Conservation (phyloP, 2,329 filamentous ascomycete species). For the Ophiosphaerella narmari region DNA sequence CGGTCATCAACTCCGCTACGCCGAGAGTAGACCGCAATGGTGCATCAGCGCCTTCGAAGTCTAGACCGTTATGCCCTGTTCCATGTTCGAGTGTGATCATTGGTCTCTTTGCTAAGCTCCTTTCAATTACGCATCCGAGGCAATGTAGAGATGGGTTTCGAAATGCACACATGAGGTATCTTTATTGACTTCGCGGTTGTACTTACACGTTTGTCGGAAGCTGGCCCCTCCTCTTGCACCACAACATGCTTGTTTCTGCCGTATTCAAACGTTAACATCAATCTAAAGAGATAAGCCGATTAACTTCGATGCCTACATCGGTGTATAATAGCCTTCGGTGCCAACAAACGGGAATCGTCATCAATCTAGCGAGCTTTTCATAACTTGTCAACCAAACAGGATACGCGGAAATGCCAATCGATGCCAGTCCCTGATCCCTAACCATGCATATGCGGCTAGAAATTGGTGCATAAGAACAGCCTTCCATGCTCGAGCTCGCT, state of each 20-base stretch:
- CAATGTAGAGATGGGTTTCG: too few species aligned
- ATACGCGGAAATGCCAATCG: conserved; percentile 22
- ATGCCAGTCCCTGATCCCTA: conserved; percentile 31
- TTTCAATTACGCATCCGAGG: not conserved
- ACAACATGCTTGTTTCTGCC: conserved; percentile 11
- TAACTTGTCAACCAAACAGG: conserved; percentile 24
- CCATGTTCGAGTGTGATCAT: not conserved
- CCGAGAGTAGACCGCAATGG: conserved; percentile 1
- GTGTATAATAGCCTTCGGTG: not conserved
- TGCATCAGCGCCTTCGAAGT: not conserved
- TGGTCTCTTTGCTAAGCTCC: not conserved
- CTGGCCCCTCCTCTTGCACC: not conserved
- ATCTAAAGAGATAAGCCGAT: conserved; percentile 1
- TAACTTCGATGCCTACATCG: not conserved
- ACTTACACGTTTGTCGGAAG: not conserved
- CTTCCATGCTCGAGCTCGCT: conserved; percentile 35
- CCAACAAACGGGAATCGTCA: conserved; percentile 6
- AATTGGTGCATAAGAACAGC: conserved; percentile 37
- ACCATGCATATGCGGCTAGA: conserved; percentile 46
- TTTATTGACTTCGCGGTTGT: not conserved
- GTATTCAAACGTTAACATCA: conserved; percentile 13
- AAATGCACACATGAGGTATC: not conserved
- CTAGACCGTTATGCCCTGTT: not conserved
- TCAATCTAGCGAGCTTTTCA: conserved; percentile 16
- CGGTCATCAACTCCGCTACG: conserved; percentile 6